Conservation (phyloP, 441 rosid genomes). For the Eutrema salsugineum region DNA sequence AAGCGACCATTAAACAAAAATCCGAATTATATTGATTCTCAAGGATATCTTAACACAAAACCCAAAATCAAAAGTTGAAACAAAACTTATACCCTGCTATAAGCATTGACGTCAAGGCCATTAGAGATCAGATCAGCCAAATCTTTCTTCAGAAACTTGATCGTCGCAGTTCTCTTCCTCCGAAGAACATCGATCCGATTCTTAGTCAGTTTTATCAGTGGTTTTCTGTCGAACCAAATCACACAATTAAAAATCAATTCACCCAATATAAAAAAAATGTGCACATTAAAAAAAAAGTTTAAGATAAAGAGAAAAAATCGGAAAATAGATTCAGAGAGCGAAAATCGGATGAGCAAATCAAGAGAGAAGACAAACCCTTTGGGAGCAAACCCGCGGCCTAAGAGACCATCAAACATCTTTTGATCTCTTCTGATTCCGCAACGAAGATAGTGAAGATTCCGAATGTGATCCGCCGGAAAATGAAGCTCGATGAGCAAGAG, state of each 20-base stretch:
- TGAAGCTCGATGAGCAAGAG: not conserved
- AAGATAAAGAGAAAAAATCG: not conserved
- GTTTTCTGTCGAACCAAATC: conserved; percentile 46
- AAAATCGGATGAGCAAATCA: not conserved
- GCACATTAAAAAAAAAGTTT: not conserved
- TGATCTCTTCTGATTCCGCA: not conserved
- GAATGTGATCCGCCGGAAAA: not conserved
- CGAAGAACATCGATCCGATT: conserved; percentile 83
- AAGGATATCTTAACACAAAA: not conserved
- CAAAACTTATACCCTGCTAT: conserved; percentile 56
- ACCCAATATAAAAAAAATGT: not conserved
- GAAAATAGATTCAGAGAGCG: not conserved
- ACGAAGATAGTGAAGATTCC: not conserved
- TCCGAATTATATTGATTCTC: not conserved
- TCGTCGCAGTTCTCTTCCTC: conserved; percentile 80
- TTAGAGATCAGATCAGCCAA: conserved; percentile 83
- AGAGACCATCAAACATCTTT: conserved; percentile 70
- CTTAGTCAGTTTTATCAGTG: conserved; percentile 70
- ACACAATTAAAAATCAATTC: not conserved
- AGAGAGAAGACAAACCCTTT: conserved; percentile 50
- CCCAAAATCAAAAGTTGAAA: not conserved
- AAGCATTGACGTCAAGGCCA: conserved; percentile 83
- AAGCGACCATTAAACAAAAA: not conserved
- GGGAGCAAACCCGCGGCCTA: conserved; percentile 73
- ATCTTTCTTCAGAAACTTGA: conserved; percentile 80